Base-by-base conservation (phyloP, 352 stramenopile species). In the Phytophthora capsici region DNA sequence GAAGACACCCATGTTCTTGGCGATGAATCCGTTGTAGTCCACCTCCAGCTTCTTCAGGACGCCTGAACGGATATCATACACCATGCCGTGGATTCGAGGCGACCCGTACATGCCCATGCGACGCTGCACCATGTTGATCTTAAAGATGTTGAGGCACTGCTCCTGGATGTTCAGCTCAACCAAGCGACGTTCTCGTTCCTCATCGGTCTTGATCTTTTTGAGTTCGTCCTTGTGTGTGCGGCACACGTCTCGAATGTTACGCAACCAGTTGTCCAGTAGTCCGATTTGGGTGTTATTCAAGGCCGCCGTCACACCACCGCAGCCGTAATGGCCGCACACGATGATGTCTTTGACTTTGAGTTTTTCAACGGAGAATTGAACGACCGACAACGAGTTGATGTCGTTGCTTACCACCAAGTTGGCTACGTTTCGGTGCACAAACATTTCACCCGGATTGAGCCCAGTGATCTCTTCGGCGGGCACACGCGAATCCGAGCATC, bases 341-440 rank as follows among this genome's bases (percentile, higher is more conserved):
- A 97, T 94, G 49, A 98, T 96, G 71, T 98, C 77, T 45, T 90
- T 93, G 38, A 98, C 89, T 43, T 96, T 87, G 23, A 98, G 69
- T 43, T 93, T 82, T 49, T 96, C 89, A 26, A 98, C 86, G 19
- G 87, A 88, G 60, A 88, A 91, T 55, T 91, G 78, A 34, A 89
- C 65, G 20, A 86, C 73, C 6, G 77, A 77, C 16, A 86, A 54
- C 25, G 75, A 84, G 71, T 80, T 89, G 37, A 91, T 73, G 50
- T 90, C 78, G 60, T 86, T 88, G 38, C 52, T 69, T 4, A 86
- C 78, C 32, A 88, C 80, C 8, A 90, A 38, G 69, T 96, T 96
- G n/a, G 85, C 86, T 1, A 96, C 75, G 60, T 98, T 98, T 32
- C 91, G 86, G 62, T 96, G 87, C 38, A 97, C 88, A 63, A 98